Base-by-base conservation (phyloP, 495 filamentous ascomycete genomes). In the Coniosporium apollinis region DNA sequence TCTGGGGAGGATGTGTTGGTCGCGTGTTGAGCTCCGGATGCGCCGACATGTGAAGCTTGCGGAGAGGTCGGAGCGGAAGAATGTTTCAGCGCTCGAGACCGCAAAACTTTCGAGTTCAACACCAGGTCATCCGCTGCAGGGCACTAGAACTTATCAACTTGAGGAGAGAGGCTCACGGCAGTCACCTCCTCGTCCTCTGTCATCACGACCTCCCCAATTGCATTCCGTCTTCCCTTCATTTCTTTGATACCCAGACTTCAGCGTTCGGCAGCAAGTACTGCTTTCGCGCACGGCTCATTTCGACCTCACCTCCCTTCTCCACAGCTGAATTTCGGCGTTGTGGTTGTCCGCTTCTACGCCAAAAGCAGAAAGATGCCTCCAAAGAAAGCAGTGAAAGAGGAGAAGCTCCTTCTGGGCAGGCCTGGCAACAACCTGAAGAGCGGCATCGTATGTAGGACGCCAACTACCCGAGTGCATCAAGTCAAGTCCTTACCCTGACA, bases 341-440 rank as follows among this genome's bases (percentile, higher is more conserved):
- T 13, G 9, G 24, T 26, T 32, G 63, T 66, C 48, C 54, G 54
- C 39, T 67, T 66, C 58, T 60, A 59, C 35, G 69, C 17, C 16
- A 71, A 61, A 41, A 47, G 45, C 29, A 61, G 45, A 36, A 79
- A 61, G 51, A 84, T 84, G 79, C 66, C 76, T 57, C 79, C 79
- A 50, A 84, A 84, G 66, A 83, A 82, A 55, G 52, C 47, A 30
- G 61, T 57, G 29, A 72, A 72, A 51, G 64, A 74, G 46, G 72
- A 84, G 71, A 84, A 84, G 71, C 66, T 83, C 58, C 66, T 80
- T 39, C 69, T 99, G 55, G 91, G 91, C 54, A 72, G 91, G 52
- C 91, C 91, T 38, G 91, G 91, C 49, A 99, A 99, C 69, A 94
- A 75, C 65, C 64, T 99, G 62, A 99, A 96, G 74, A 91, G 82